Evolutionary conservation across 441 rosid species (phyloP).

Genomic region (Eutrema salsugineum): DNA sequence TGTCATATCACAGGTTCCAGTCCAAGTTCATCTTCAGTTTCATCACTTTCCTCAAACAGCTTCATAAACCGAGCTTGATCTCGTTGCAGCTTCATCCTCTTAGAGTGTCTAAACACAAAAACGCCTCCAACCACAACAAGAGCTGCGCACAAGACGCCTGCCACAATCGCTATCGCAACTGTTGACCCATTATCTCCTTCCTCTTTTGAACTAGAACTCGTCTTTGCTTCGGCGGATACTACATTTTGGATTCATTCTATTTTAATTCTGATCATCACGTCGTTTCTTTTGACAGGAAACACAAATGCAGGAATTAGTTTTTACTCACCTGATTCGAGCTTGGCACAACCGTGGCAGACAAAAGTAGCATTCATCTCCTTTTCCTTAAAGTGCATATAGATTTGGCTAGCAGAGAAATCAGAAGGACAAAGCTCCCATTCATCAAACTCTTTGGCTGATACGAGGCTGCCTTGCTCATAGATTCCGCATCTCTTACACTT

Average conservation of each 20-base stretch:
- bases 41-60: slow-evolving; percentile 91
- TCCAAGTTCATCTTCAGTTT: slow-evolving; percentile 82
- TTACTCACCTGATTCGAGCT: slow-evolving; percentile 45
- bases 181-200: slow-evolving; percentile 34
- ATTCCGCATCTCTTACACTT: slow-evolving; percentile 95
- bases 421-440: slow-evolving; percentile 95
- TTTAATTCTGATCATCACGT: slow-evolving; percentile 8
- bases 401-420: slow-evolving; percentile 58
- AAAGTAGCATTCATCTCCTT: slow-evolving; percentile 68
- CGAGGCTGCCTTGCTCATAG: slow-evolving; percentile 58
- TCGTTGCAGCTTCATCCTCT: slow-evolving; percentile 73
- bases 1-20: slow-evolving; percentile 37
- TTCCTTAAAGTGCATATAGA: slow-evolving; percentile 43
- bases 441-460: slow-evolving; percentile 64
- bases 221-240: slow-evolving; percentile 15
- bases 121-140: slow-evolving; percentile 44
- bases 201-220: slow-evolving; percentile 12
- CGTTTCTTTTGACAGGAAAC: slow-evolving; percentile 3
- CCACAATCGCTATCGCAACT: slow-evolving; percentile 42
- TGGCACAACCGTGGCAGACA: slow-evolving; percentile 51
- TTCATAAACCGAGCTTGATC: slow-evolving; percentile 90
- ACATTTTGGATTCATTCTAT: background rate
- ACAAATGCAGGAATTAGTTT: background rate
- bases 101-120: slow-evolving; percentile 50
- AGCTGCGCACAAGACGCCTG: slow-evolving; percentile 38